Evolutionary conservation across 2,329 filamentous ascomycete species (phyloP), one percentile per base, ranked within the genome.

Genomic region (Ascochyta koolunga): DNA sequence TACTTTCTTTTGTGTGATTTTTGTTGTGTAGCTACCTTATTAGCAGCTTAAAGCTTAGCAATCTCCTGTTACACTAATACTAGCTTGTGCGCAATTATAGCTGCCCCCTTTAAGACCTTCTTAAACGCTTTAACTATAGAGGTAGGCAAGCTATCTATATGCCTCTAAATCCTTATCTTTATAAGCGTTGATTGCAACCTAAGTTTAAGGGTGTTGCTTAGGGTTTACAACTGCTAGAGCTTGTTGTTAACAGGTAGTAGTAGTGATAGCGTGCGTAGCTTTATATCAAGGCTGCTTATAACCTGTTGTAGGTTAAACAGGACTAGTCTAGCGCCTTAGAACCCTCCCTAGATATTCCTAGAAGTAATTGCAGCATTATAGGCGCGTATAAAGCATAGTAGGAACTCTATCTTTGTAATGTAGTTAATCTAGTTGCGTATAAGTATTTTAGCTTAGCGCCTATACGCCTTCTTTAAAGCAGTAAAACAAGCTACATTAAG

Each of bases 301-400:
- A 74, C 68, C 46, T 35, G 48, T 48, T 71, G 50, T 59, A 64
- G 65, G 59, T 75, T 48, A 49, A 70, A 67, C 51, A 64, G 69
- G 49, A 70, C 56, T 56, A 76, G 54, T 25, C 72, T 54, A 62
- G 69, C 61, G 54, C 62, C 65, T 63, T 49, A 29, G 54, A 74
- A 74, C 40, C 64, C 60, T 67, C 45, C 54, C 44, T 60, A 18
- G 27, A 69, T 67, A 53, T 74, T 75, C 47, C 58, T 54, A 43
- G 50, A 7, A 53, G 58, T 73, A 44, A 74, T 65, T 47, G 53
- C 44, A 27, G 55, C 19, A 6, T 56, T 46, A 60, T 60, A 68
- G 25, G 67, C 66, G 8, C 44, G 47, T 39, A 50, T 54, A 62
- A 68, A 73, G 33, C 48, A 61, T 44, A 46, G 51, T 13, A 48